Evolutionary conservation across 108 stramenopile genomes (phyloP), one percentile per base, ranked within the genome.

Genomic region (Fragilariopsis cylindrus): DNA sequence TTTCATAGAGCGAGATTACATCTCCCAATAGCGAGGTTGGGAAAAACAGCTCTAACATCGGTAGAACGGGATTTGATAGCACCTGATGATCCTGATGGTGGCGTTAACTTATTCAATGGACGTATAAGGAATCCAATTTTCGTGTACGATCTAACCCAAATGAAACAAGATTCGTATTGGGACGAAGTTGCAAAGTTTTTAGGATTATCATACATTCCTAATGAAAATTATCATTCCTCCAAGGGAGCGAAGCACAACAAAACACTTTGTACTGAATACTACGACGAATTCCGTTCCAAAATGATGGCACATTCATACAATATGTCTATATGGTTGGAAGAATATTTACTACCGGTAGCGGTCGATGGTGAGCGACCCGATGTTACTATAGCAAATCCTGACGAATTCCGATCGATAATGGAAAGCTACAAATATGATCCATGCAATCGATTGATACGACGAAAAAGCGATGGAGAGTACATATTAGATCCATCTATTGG

Each of bases 1-100:
- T 75, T 78, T 2, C 67, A 81, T 60, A 30, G 87, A 44, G 79
- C 82, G 12, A 53, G 84, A 13, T 83, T 88, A 64, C 87, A 88
- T 70, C 65, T 82, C 11, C 67, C 75, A 1, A 62, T 88, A 69
- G 83, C 83, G 2, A 45, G 76, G 18, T 57, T 88, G 40, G 80
- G 87, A n/a, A 80, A 80, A 56, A 80, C 79, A 4, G 47, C 69
- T 5, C 48, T 71, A 60, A 64, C 52, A 5, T 30, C 48, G 3
- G 70, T 40, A 39, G 79, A 80, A 65, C 76, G 76, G 18, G 30
- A 62, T 8, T 53, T 63, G 47, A 13, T 77, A 21, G 56, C 76
- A 16, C 63, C 76, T 8, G 40, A 60, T 56, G 69, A 85, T 76
- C 18, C 46, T 62, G 60, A 76, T 85, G 86, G 78, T 56, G 57